phyloP scores from a whole-genome alignment of 176 grass and related monocot species.

The Oryza glumipatula region DNA sequence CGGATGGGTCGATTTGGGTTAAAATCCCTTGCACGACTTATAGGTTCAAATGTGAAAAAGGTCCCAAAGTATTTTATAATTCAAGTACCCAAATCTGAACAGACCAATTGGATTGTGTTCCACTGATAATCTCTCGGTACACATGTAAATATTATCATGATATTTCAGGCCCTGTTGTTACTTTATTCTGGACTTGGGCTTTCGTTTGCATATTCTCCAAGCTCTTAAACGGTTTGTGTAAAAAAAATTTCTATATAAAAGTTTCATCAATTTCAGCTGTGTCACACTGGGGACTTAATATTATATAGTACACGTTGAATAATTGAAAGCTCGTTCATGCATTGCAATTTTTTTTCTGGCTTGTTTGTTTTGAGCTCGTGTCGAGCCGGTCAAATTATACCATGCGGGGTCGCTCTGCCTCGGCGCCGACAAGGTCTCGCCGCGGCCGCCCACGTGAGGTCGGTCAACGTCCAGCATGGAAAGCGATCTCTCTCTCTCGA shows the following conservation, averaged over 20 bases:
- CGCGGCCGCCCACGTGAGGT: background rate
- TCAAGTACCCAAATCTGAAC: background rate
- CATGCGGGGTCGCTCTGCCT: too few relatives aligned
- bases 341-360: background rate
- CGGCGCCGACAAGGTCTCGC: too few relatives aligned
- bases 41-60: background rate
- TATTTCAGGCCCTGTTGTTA: background rate
- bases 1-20: background rate
- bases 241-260: too few relatives aligned
- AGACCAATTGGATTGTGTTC: constrained; percentile 10
- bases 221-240: too few relatives aligned
- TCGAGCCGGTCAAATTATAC: background rate
- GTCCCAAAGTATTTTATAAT: background rate
- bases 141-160: constrained; percentile 44
- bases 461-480: background rate
- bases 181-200: too few relatives aligned
- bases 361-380: background rate
- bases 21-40: background rate
- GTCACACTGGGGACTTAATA: too few relatives aligned
- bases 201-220: too few relatives aligned
- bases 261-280: too few relatives aligned
- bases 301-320: too few relatives aligned
- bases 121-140: background rate
- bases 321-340: too few relatives aligned
- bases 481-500: background rate